Percentiles rank a stretch among this genome's conserved stretches.
These are phyloP conservation scores for Pichia membranifaciens DNA, from an alignment of 805 yeast genomes.

Conservation along the genomic window DNA sequence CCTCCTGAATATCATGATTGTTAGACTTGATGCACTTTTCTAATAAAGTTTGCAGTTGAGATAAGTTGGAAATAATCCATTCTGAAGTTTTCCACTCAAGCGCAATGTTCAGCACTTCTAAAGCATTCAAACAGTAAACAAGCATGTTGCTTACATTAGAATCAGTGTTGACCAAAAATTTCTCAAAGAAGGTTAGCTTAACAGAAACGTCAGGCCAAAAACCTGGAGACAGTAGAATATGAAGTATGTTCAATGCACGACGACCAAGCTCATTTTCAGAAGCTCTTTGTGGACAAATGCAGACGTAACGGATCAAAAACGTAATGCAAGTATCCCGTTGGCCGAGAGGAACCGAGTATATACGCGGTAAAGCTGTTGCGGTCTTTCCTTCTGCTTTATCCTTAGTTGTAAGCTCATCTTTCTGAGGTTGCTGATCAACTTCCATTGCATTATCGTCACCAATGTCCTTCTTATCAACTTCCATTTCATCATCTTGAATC, in stretches of 20 bases:
- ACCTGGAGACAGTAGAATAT: slow-evolving; percentile 61
- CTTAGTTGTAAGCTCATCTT: background rate
- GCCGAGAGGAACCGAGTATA: slow-evolving; percentile 61
- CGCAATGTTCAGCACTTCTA: slow-evolving; percentile 82
- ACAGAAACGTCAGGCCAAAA: slow-evolving; percentile 90
- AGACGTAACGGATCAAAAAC: slow-evolving; percentile 78
- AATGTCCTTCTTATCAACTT: background rate
- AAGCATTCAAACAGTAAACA: slow-evolving; percentile 81
- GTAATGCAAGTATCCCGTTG: slow-evolving; percentile 89
- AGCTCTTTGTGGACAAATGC: slow-evolving; percentile 79
- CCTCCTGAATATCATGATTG: slow-evolving; percentile 82
- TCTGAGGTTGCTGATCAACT: slow-evolving; percentile 10
- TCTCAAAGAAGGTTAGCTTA: slow-evolving; percentile 80
- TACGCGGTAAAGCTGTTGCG: slow-evolving; percentile 24
- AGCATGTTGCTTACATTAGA: slow-evolving; percentile 59
- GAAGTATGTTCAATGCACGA: slow-evolving; percentile 72
- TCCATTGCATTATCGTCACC: slow-evolving; percentile 18
- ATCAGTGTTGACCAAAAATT: slow-evolving; percentile 76
- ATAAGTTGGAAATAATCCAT: slow-evolving; percentile 74
- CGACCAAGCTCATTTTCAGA: slow-evolving; percentile 79
- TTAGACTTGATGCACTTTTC: slow-evolving; percentile 79
- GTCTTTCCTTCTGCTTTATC: background rate
- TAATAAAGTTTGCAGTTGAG: slow-evolving; percentile 62
- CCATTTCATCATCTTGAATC: slow-evolving; percentile 5
- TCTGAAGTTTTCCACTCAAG: slow-evolving; percentile 67